These are phyloP conservation scores for Umbelopsis vinacea DNA, from an alignment of 192 early-diverging fungal species.

Conservation along the genomic window DNA sequence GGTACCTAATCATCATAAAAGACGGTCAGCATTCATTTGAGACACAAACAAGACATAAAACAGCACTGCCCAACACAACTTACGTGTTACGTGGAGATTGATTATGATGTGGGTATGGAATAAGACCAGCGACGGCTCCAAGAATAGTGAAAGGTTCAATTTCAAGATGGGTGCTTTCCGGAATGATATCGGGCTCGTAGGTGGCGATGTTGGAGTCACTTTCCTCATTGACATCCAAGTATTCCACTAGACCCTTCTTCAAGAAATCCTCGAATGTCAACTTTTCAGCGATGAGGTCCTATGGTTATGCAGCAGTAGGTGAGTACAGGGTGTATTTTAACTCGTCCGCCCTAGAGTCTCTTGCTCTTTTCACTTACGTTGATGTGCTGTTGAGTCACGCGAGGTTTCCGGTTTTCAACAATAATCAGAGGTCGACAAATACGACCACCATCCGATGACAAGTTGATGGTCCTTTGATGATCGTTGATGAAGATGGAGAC, in stretches of 20 bases:
- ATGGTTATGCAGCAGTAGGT: not conserved
- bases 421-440: constrained; percentile 97
- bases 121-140: constrained; percentile 95
- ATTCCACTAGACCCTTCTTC: constrained; percentile 88
- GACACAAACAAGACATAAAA: not conserved
- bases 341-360: too few relatives aligned
- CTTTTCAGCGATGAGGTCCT: constrained; percentile 55
- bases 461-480: constrained; percentile 84
- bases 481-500: constrained; percentile 88
- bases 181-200: constrained; percentile 83
- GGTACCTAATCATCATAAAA: constrained; percentile 58
- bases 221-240: constrained; percentile 97
- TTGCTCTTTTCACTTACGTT: constrained; percentile 36
- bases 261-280: constrained; percentile 92
- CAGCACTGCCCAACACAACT: not conserved
- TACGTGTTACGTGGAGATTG: constrained; percentile 95
- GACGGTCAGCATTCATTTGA: not conserved
- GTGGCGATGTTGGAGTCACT: constrained; percentile 94
- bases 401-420: constrained; percentile 77
- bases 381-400: constrained; percentile 70
- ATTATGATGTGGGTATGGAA: constrained; percentile 99
- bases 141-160: constrained; percentile 96
- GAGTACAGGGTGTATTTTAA: too few relatives aligned
- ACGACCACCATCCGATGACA: constrained; percentile 92
- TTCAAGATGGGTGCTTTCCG: constrained; percentile 92